Evolutionary conservation across 2,329 filamentous ascomycete genomes (phyloP).

Genomic region (Trichoderma atroviride): DNA sequence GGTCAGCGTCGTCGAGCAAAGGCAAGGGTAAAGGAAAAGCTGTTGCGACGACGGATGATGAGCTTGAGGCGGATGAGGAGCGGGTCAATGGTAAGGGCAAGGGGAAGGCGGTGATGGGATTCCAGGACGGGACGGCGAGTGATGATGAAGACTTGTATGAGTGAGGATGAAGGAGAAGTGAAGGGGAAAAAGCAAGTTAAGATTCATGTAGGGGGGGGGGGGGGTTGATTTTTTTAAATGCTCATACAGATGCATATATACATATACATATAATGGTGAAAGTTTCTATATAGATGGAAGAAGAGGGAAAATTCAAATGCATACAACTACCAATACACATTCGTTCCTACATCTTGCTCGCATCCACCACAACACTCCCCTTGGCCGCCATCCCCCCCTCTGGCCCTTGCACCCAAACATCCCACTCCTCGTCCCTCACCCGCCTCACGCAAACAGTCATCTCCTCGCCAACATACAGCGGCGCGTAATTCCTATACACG

Average conservation of each 20-base stretch:
- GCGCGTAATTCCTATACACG: slow-evolving; percentile 79
- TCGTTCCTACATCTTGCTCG: not conserved
- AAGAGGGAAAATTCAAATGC: not conserved
- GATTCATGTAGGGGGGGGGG: not conserved
- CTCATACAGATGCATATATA: not conserved
- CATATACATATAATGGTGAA: not conserved
- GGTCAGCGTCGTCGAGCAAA: slow-evolving; percentile 42
- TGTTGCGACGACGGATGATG: slow-evolving; percentile 39
- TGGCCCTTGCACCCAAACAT: slow-evolving; percentile 66
- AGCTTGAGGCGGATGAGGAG: slow-evolving; percentile 39
- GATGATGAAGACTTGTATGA: slow-evolving; percentile 62
- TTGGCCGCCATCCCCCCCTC: slow-evolving; percentile 66
- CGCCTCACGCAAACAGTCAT: slow-evolving; percentile 69
- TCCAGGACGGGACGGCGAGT: slow-evolving; percentile 57
- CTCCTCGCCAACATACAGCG: slow-evolving; percentile 73
- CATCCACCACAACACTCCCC: slow-evolving; percentile 46
- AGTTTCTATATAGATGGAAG: not conserved
- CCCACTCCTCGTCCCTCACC: slow-evolving; percentile 51
- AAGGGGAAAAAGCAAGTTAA: not conserved
- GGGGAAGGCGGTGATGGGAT: slow-evolving; percentile 56
- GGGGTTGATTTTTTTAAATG: not conserved
- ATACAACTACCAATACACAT: not conserved
- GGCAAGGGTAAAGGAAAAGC: slow-evolving; percentile 43
- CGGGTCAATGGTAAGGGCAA: slow-evolving; percentile 52
- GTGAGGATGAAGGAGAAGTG: not conserved